A percentile compares a stretch with the other conserved stretches of the same genome.
phyloP scores from a whole-genome alignment of 352 stramenopile genomes.

The Phytophthora fragariaefolia region DNA sequence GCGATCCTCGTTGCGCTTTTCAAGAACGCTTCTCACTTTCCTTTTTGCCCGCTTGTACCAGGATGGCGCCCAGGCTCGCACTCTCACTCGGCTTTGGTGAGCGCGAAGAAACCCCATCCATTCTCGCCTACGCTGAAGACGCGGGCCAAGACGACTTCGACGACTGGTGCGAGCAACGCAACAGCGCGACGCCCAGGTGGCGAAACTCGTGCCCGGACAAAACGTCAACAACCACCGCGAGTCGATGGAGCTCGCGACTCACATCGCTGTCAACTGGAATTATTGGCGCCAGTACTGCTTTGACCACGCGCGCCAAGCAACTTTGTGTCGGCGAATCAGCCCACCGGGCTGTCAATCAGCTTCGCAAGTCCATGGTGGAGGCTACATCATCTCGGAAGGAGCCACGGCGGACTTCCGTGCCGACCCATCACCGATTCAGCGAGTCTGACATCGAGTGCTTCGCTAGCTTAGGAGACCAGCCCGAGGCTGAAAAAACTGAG shows the following conservation, averaged over 20 bases:
- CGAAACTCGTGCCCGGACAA: conserved; percentile 30
- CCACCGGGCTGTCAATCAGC: conserved; percentile 20
- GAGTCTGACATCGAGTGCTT: conserved; percentile 23
- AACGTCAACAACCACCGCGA: not conserved
- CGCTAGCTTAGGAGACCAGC: conserved; percentile 1
- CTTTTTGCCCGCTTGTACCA: conserved; percentile 8
- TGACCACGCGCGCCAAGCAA: conserved; percentile 30
- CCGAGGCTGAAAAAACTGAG: conserved; percentile 14
- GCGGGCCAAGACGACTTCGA: conserved; percentile 27
- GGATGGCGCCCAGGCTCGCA: conserved; percentile 21
- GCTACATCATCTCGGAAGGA: conserved; percentile 18
- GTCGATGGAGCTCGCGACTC: conserved; percentile 24
- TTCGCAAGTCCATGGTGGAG: conserved; percentile 30
- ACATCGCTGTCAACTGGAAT: conserved; percentile 33
- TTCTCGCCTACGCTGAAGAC: conserved; percentile 23
- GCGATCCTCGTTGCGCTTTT: no score
- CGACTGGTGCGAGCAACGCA: conserved; percentile 26
- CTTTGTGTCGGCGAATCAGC: conserved; percentile 27
- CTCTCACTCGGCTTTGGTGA: conserved; percentile 15
- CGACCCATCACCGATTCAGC: conserved; percentile 19
- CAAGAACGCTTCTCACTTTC: conserved; percentile 28
- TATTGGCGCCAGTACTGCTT: conserved; percentile 8
- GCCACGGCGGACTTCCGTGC: not conserved
- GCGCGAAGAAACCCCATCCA: conserved; percentile 27
- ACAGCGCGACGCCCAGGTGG: conserved; percentile 10